Evolutionary conservation across 1,139 yeast genomes (phyloP).

Genomic region (Spathaspora sp.): DNA sequence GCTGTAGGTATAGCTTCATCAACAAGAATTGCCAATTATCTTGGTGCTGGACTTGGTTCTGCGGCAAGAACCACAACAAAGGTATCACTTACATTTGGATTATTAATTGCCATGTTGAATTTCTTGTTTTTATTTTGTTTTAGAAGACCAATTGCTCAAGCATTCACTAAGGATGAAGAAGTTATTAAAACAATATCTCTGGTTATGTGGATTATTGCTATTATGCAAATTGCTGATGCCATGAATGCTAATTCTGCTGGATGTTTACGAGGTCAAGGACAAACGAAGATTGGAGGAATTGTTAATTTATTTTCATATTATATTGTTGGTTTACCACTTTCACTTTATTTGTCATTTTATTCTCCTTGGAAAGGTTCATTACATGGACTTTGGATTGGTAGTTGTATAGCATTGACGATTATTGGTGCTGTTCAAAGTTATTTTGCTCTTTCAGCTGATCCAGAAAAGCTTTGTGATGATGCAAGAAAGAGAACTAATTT

Average conservation of each 20-base stretch:
- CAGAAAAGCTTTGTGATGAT: conserved; percentile 37
- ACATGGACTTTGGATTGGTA: conserved; percentile 57
- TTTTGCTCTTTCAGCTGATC: conserved; percentile 40
- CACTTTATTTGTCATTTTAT: conserved; percentile 48
- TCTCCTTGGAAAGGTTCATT: conserved; percentile 44
- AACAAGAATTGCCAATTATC: conserved; percentile 57
- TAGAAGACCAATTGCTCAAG: conserved; percentile 33
- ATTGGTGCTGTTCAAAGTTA: conserved; percentile 55
- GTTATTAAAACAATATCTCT: conserved; percentile 41
- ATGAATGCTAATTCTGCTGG: conserved; percentile 62
- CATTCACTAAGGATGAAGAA: conserved; percentile 41
- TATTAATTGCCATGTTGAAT: conserved; percentile 40
- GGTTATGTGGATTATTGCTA: conserved; percentile 53
- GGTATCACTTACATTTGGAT: conserved; percentile 47
- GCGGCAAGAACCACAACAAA: conserved; percentile 48
- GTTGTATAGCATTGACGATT: conserved; percentile 49
- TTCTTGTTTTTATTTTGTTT: conserved; percentile 39
- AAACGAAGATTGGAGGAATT: conserved; percentile 58
- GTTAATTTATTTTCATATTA: conserved; percentile 54
- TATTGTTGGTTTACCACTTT: conserved; percentile 52
- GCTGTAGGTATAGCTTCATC: conserved; percentile 62
- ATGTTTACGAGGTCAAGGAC: conserved; percentile 59
- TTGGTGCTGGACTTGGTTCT: conserved; percentile 52
- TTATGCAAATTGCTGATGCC: conserved; percentile 58
- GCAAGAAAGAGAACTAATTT: conserved; percentile 38